Evolutionary conservation across 208 protist genomes (phyloP).

Genomic region (Leishmania tropica): DNA sequence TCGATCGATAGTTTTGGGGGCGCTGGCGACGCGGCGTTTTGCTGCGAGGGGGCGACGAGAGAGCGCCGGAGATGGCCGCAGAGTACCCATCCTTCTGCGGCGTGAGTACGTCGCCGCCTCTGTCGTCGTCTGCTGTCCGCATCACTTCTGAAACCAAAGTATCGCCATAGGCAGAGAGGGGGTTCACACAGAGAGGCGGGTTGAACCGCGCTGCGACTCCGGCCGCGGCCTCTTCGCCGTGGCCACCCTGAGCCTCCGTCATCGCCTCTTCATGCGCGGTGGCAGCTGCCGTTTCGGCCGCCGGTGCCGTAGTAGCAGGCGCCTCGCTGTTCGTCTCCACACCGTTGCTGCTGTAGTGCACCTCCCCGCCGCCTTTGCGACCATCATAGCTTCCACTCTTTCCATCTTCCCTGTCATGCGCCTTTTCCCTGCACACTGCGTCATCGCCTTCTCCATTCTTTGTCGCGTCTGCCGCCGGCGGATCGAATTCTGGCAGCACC

Average conservation of each 20-base stretch:
- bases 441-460: neutral
- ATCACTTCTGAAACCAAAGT: neutral
- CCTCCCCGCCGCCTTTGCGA: neutral
- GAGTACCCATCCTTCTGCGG: neutral
- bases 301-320: neutral
- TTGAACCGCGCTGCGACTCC: neutral
- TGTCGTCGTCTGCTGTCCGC: neutral
- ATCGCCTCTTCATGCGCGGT: neutral
- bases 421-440: neutral
- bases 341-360: neutral
- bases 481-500: neutral
- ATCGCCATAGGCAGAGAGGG: neutral
- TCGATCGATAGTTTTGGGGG: slow-evolving; percentile 28
- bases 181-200: neutral
- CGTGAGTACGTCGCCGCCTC: neutral
- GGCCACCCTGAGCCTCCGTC: neutral
- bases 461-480: neutral
- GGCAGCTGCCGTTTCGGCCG: neutral
- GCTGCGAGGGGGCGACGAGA: slow-evolving; percentile 23
- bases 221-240: neutral
- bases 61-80: neutral
- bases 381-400: neutral
- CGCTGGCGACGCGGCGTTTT: slow-evolving; percentile 39
- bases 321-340: neutral
- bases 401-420: neutral